Conservation (phyloP, 345 rosid species). For the Populus nigra region DNA sequence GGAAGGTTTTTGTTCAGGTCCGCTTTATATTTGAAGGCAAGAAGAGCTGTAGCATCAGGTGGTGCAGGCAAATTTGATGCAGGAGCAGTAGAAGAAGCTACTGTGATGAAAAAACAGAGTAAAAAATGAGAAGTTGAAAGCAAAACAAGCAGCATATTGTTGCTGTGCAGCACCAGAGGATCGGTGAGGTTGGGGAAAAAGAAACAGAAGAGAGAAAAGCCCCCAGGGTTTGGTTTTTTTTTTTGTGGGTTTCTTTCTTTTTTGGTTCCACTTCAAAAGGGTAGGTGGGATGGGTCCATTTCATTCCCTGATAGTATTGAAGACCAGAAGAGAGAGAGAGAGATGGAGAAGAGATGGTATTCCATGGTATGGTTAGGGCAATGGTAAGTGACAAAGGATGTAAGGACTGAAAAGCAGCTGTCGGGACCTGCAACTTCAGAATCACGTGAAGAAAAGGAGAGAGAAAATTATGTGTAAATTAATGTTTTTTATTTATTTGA, state of each 20-base stretch:
- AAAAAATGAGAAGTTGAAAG: conserved; percentile 10
- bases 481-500: neutral
- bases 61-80: conserved; percentile 14
- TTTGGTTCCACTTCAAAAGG: neutral
- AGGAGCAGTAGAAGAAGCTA: neutral
- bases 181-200: neutral
- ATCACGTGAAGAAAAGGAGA: conserved; percentile 59
- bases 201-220: neutral
- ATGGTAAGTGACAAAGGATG: conserved; percentile 48
- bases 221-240: neutral
- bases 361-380: conserved; percentile 24
- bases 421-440: conserved; percentile 47
- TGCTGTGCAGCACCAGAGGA: neutral
- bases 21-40: conserved; percentile 70
- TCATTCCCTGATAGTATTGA: conserved; percentile 4
- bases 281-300: conserved; percentile 2
- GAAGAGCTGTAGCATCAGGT: conserved; percentile 54
- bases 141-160: conserved; percentile 19
- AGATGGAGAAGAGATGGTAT: conserved; percentile 11
- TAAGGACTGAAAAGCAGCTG: conserved; percentile 39
- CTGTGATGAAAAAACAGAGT: neutral
- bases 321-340: neutral
- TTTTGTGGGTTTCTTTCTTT: neutral
- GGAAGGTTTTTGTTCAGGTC: conserved; percentile 48
- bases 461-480: neutral